These are phyloP conservation scores for Neurospora discreta DNA, from an alignment of 495 filamentous ascomycete genomes.

Conservation along the genomic window DNA sequence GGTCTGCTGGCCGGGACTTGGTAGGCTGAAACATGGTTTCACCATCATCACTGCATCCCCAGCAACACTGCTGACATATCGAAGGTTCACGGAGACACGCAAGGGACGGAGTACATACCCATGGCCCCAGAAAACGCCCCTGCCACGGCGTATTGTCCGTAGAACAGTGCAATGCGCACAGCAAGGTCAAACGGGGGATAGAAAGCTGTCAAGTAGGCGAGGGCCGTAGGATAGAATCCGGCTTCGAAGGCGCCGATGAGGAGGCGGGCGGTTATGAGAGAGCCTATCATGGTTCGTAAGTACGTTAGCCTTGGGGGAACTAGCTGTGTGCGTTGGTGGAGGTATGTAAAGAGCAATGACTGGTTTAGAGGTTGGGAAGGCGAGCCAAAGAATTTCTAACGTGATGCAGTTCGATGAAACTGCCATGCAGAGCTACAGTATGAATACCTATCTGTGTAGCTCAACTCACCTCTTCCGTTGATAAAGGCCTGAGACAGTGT, in stretches of 20 bases:
- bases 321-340: not conserved
- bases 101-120: conserved; percentile 15
- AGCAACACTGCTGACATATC: not conserved
- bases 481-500: conserved; percentile 35
- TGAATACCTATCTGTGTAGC: not conserved
- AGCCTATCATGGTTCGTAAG: not conserved
- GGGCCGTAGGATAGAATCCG: conserved; percentile 43
- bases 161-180: conserved; percentile 41
- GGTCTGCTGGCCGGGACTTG: not conserved
- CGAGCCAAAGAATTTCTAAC: not conserved
- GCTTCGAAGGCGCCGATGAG: conserved; percentile 24
- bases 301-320: not conserved
- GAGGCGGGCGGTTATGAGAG: conserved; percentile 11
- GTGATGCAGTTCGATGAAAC: not conserved
- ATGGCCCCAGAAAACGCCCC: conserved; percentile 40
- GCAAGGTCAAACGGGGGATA: conserved; percentile 47
- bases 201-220: conserved; percentile 43
- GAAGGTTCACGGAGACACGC: not conserved
- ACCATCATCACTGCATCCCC: not conserved
- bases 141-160: conserved; percentile 45
- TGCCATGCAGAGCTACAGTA: conserved; percentile 10
- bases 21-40: not conserved
- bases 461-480: conserved; percentile 23
- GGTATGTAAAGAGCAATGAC: not conserved
- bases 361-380: not conserved